Evolutionary conservation across 2,329 filamentous ascomycete species (phyloP), one percentile per base, ranked within the genome.

Genomic region (Paraphoma chrysanthemicola): DNA sequence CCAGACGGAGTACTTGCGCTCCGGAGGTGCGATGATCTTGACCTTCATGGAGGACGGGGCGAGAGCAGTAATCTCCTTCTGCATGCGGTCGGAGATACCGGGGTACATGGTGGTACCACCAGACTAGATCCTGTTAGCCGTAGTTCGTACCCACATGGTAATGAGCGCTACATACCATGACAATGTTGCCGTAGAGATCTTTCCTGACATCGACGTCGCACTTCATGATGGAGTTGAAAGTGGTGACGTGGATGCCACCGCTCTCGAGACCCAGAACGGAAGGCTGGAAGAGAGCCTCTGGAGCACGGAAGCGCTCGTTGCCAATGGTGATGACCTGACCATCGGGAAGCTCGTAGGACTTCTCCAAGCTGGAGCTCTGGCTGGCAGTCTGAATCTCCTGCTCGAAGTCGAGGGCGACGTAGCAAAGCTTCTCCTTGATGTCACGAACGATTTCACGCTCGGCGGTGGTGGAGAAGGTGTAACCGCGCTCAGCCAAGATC

Each of bases 181-280:
- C 95, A 80, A 99, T 98, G 90, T 99, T 99, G 82, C 93, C 93
- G 84, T 99, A 99, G 72, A 99, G 90, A 83, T 98, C 95, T 90
- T 98, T 98, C 87, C 95, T 92, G 84, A 99, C 95, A 82, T 99
- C 95, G 82, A 99, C 93, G 84, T 99, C 95, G 83, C 95, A 98
- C 91, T 99, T 99, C 93, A 98, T 98, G 90, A 99, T 97, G 77
- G 95, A 98, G 91, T 98, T 98, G 92, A 97, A 98, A 76, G 95
- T 98, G 80, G 94, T 98, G 80, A 97, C 93, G 86, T 98, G 95
- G 84, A 99, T 98, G 85, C 95, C 95, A 79, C 94, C 94, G 82
- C 89, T 93, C 86, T 99, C 95, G 78, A 97, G 93, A 90, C 95
- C 95, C 74, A 99, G 86, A 74, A 98, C 94, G 70, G 91, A 95